A percentile compares a stretch with the other conserved stretches of the same genome.
Evolutionary conservation across 2,329 filamentous ascomycete species (phyloP).

Genomic region (Albifimbria verrucaria): DNA sequence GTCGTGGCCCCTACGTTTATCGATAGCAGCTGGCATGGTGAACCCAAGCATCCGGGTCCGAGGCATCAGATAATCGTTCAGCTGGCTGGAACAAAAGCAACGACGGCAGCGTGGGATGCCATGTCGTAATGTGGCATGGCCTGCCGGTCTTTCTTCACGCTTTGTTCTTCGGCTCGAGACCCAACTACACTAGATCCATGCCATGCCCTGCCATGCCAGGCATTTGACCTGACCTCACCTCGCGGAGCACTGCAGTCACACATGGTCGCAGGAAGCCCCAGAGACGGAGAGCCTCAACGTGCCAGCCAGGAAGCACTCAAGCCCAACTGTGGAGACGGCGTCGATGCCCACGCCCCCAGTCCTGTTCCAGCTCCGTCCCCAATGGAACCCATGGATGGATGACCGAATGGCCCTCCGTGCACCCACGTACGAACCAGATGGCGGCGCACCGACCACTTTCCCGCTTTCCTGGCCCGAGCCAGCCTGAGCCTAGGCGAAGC

Average conservation of each 20-base stretch:
- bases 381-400: no score
- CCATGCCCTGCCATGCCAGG: no score
- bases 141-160: no score
- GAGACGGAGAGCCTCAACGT: neutral
- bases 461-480: neutral
- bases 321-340: conserved; percentile 35
- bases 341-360: no score
- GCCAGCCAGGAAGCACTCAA: conserved; percentile 25
- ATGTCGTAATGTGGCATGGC: neutral
- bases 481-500: no score
- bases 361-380: neutral
- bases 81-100: neutral
- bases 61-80: no score
- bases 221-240: no score
- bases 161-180: no score
- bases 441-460: neutral
- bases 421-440: neutral
- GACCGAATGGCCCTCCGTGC: neutral
- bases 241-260: neutral
- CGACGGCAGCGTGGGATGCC: neutral
- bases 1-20: no score
- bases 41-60: no score
- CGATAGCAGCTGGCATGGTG: no score
- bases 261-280: neutral
- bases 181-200: no score